Conservation (phyloP, 2,329 filamentous ascomycete genomes). For the Colletotrichum viniferum region DNA sequence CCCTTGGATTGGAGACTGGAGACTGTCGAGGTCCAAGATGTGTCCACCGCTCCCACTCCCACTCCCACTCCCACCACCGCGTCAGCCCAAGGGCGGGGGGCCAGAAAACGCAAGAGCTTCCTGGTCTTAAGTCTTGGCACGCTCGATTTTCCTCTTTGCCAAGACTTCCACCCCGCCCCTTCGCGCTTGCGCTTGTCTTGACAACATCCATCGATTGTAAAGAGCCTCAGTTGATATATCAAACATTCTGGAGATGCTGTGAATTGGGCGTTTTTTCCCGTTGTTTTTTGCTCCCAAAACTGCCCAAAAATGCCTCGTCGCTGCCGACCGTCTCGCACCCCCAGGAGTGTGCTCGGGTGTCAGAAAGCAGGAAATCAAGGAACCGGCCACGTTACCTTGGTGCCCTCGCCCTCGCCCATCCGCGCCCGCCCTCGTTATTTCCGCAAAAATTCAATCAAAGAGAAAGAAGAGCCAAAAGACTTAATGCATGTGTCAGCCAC, state of each 20-base stretch:
- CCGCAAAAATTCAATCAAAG: slow-evolving; percentile 3
- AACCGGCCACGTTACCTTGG: slow-evolving; percentile 13
- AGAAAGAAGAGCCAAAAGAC: not conserved
- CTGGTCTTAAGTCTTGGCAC: slow-evolving; percentile 20
- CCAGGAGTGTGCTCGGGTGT: slow-evolving; percentile 7
- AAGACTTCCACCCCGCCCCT: slow-evolving; percentile 23
- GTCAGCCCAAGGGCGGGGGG: slow-evolving; percentile 19
- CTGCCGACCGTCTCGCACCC: not conserved
- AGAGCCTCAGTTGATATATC: slow-evolving; percentile 14
- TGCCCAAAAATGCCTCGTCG: not conserved
- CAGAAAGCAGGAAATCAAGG: slow-evolving; percentile 7
- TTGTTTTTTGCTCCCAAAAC: slow-evolving; percentile 12
- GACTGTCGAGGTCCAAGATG: not conserved
- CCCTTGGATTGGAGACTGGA: not conserved
- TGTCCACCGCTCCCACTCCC: not conserved
- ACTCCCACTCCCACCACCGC: slow-evolving; percentile 12
- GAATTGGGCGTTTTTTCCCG: slow-evolving; percentile 10
- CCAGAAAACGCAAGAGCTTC: slow-evolving; percentile 17
- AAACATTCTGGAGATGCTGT: not conserved
- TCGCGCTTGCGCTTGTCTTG: slow-evolving; percentile 22
- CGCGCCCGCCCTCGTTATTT: slow-evolving; percentile 12
- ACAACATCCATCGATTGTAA: slow-evolving; percentile 19
- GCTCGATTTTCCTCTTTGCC: slow-evolving; percentile 19
- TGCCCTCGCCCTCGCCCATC: not conserved
- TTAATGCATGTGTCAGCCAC: slow-evolving; percentile 18